phyloP scores from a whole-genome alignment of 371 early-diverging fungal genomes.

The Syncephalastrum contaminatum region DNA sequence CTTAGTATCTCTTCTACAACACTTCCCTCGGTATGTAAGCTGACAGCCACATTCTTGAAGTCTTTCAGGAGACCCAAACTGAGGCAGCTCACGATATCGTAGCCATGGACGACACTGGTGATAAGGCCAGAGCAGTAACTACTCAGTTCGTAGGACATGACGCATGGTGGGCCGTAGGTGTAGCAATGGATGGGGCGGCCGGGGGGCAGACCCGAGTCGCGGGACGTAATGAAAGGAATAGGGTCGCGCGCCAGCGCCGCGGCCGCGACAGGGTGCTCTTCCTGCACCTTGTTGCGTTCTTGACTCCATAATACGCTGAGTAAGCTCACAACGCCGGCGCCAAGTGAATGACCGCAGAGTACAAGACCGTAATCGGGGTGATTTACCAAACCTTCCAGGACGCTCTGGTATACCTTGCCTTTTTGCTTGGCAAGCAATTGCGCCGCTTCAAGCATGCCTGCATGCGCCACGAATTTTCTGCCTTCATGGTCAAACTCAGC shows the following conservation, averaged over 20 bases:
- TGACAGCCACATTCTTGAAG: constrained; percentile 71
- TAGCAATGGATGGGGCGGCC: constrained; percentile 79
- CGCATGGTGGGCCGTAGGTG: constrained; percentile 75
- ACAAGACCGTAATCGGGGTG: constrained; percentile 77
- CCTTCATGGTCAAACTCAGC: constrained; percentile 43
- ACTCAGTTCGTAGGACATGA: constrained; percentile 65
- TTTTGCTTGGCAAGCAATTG: constrained; percentile 59
- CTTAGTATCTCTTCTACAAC: constrained; percentile 71
- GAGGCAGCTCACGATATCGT: constrained; percentile 72
- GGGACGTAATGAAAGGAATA: constrained; percentile 64
- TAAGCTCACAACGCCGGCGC: constrained; percentile 77
- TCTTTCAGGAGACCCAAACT: constrained; percentile 74
- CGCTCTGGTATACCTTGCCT: constrained; percentile 66
- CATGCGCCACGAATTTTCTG: constrained; percentile 60
- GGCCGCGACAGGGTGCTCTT: constrained; percentile 1
- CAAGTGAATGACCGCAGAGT: constrained; percentile 79
- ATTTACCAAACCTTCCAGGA: constrained; percentile 60
- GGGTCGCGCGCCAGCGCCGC: constrained; percentile 29
- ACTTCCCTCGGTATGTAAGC: constrained; percentile 62
- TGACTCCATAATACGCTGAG: constrained; percentile 71
- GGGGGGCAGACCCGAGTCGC: constrained; percentile 62
- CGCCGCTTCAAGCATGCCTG: constrained; percentile 80
- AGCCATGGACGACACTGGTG: constrained; percentile 71
- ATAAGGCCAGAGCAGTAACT: constrained; percentile 69
- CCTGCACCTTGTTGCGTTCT: constrained; percentile 31